Percentiles rank a stretch among this genome's conserved stretches.
These are phyloP conservation scores for Thinopyrum elongatum DNA, from an alignment of 176 grass and related monocot genomes.

Conservation along the genomic window DNA sequence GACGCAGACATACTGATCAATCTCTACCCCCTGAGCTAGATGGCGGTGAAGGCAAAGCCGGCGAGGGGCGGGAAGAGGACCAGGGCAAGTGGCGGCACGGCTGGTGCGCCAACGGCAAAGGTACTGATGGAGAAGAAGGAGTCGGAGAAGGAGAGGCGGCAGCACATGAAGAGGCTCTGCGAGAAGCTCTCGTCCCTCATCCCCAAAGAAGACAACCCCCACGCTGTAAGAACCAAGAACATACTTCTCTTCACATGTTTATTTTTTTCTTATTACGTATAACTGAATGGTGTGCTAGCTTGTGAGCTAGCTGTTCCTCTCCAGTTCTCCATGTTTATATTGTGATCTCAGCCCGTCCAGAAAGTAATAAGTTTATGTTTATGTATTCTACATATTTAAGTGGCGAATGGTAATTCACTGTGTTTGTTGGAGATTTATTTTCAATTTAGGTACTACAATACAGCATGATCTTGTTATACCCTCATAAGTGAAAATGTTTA, in stretches of 20 bases:
- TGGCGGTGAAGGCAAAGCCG: not conserved
- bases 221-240: not conserved
- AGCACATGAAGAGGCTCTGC: slow-evolving; percentile 65
- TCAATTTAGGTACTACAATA: not conserved
- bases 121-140: slow-evolving; percentile 49
- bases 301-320: not conserved
- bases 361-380: too few relatives aligned
- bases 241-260: not conserved
- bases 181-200: slow-evolving; percentile 57
- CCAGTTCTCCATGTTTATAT: not conserved
- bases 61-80: not conserved
- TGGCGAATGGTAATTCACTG: not conserved
- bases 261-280: too few relatives aligned
- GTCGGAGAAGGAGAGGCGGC: slow-evolving; percentile 56
- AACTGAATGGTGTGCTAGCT: not conserved
- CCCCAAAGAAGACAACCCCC: slow-evolving; percentile 35
- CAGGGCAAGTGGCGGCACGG: not conserved
- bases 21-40: not conserved
- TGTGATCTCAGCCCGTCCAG: too few relatives aligned
- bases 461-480: not conserved
- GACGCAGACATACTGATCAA: not conserved
- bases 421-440: not conserved
- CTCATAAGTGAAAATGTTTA: not conserved
- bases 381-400: not conserved
- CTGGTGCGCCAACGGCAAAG: not conserved